These are phyloP conservation scores for Zhuliangozyma blackwelliae DNA, from an alignment of 1,139 yeast species.

Conservation along the genomic window DNA sequence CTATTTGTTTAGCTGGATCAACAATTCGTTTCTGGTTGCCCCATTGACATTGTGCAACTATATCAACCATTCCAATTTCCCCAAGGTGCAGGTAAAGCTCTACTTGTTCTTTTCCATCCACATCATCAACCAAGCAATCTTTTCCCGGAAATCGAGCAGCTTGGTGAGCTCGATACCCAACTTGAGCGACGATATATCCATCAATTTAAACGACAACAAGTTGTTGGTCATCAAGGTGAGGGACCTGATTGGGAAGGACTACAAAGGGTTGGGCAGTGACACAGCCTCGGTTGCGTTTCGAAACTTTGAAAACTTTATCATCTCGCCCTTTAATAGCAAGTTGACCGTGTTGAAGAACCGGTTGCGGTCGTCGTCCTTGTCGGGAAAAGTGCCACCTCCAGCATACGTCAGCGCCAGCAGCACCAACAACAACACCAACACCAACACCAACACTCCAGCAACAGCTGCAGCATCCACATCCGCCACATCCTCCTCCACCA, in stretches of 20 bases:
- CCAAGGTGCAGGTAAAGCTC: conserved; percentile 6
- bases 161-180: conserved; percentile 12
- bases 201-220: conserved; percentile 11
- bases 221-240: conserved; percentile 11
- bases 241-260: conserved; percentile 1
- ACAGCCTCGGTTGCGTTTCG: conserved; percentile 41
- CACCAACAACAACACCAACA: too few species aligned
- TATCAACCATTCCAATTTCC: conserved; percentile 9
- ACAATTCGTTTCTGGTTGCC: conserved; percentile 6
- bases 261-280: neutral
- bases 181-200: conserved; percentile 9
- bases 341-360: conserved; percentile 10
- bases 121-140: conserved; percentile 11
- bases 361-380: conserved; percentile 11
- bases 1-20: conserved; percentile 18
- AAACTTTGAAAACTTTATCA: conserved; percentile 54
- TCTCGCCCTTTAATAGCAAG: conserved; percentile 33
- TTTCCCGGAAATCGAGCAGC: conserved; percentile 9
- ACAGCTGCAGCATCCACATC: conserved; percentile 1
- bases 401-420: too few species aligned
- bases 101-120: conserved; percentile 13
- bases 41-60: neutral
- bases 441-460: neutral
- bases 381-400: conserved; percentile 3
- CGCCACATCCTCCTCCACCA: conserved; percentile 6